phyloP scores from a whole-genome alignment of 768 basidiomycete genomes.

The Phallus indusiatus region DNA sequence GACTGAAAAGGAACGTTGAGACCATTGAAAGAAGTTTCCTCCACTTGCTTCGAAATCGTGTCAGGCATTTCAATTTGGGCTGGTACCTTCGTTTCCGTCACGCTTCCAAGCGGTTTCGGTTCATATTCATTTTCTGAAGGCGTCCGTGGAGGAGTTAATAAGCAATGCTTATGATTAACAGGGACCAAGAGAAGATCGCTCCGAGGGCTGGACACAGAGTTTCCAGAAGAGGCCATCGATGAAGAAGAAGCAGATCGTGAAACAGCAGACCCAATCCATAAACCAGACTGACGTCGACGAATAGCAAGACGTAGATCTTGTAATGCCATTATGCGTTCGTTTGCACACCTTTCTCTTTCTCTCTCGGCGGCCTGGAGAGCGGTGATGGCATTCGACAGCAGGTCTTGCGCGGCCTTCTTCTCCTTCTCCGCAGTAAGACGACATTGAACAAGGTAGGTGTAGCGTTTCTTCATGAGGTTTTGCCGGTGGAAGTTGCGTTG shows the following conservation, averaged over 20 bases:
- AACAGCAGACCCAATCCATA: background rate
- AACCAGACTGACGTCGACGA: background rate
- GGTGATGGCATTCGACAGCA: background rate
- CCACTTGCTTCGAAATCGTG: background rate
- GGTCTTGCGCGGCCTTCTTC: background rate
- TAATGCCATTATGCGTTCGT: background rate
- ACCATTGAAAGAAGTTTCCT: background rate
- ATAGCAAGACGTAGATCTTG: background rate
- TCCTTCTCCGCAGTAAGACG: conserved; percentile 6
- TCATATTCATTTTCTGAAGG: background rate
- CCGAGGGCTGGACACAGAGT: background rate
- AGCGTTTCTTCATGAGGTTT: background rate
- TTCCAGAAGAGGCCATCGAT: background rate
- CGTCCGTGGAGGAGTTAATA: background rate
- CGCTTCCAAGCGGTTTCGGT: background rate
- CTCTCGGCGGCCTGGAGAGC: background rate
- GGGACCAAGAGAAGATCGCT: background rate
- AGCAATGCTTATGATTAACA: background rate
- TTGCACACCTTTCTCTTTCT: background rate
- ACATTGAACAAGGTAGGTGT: conserved; percentile 4
- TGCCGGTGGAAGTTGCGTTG: background rate
- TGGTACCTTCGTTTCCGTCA: background rate
- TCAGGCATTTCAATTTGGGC: background rate
- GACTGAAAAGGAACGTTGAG: background rate
- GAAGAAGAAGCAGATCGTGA: background rate